Evolutionary conservation across 2,329 filamentous ascomycete genomes (phyloP), one percentile per base, ranked within the genome.

Genomic region (Aspergillus candidus): DNA sequence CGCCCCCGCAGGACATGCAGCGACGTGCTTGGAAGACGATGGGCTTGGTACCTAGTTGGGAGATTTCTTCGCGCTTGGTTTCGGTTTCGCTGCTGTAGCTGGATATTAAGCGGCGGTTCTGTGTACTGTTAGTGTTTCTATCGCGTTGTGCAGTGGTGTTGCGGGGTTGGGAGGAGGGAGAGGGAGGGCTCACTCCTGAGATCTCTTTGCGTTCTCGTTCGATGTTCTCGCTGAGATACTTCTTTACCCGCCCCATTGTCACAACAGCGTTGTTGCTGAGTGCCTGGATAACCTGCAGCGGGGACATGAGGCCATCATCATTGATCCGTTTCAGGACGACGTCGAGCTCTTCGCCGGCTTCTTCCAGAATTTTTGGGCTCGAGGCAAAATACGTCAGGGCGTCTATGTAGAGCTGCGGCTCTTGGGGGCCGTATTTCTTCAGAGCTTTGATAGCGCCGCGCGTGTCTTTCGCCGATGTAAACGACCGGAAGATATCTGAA

Each of bases 181-280:
- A 3, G 17, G 18, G 27, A 18, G 10, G 15, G 59, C 66, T 45
- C 55, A 72, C 72, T n/a, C 71, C 73, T 11, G 77, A 80, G 47
- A 98, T 96, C 58, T 96, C 90, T 47, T 82, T 83, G 18, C 88
- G 80, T 68, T 98, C 93, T 40, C 88, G 82, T 54, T 88, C 83
- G 51, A 98, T 94, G 7, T 90, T 95, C 39, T 86, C 82, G 51
- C 86, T 81, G 2, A 98, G 80, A 66, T 98, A 98, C 5, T 83
- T 82, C 68, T 96, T 97, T 50, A 98, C 84, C 78, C 97, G 89
- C 40, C 91, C 93, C 87, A 98, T 96, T 0, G 89, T 97, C 1
- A 94, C 91, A 3, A 96, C 88, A 5, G 83, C 79, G 54, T 85
- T 86, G 41, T 78, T 77, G 48, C 79, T 83, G 11, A 98, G 78